Evolutionary conservation across 1,139 yeast genomes (phyloP), one percentile per base, ranked within the genome.

Genomic region (Blastobotrys illinoisensis): DNA sequence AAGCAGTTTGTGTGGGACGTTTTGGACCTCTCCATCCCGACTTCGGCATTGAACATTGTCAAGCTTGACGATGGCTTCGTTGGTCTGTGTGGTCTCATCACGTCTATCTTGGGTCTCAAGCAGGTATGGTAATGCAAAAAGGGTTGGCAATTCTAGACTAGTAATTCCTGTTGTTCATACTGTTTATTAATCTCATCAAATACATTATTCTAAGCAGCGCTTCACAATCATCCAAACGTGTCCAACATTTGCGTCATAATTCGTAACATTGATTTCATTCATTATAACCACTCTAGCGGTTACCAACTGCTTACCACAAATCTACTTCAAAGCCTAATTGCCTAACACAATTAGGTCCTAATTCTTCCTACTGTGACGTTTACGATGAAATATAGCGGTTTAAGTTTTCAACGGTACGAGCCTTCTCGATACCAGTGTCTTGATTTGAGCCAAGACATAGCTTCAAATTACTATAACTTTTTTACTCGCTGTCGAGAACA

Each of bases 41-140:
- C 85, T 67, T 83, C 86, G 69, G 80, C 85, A 51, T 79, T 88
- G 71, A 77, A 80, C 57, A 73, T 76, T 71, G 75, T 86, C 64
- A 76, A 80, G 64, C 47, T 57, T 16, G 83, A 85, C 68, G 97
- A 91, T 64, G 95, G 96, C 51, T 78, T 85, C 51, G 80, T 89
- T 54, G 97, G 96, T 51, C 74, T 85, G 60, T 91, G 95, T 49
- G 98, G 98, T 70, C 78, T 86, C 36, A 74, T 88, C 58, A 89
- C 97, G 32, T 86, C 96, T 46, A 58, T 85, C 55, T 75, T 90
- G 72, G 97, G 96, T 44, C 76, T 88, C 58, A 80, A 78, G 67
- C 90, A 88, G 64, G 73, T 86, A 61, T 91, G 93, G 93, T 54
- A 51, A 21, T 21, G n/a, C n/a, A n/a, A n/a, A n/a, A 21, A 21